Evolutionary conservation across 768 basidiomycete genomes (phyloP).

Genomic region (Tulasnella sp.): DNA sequence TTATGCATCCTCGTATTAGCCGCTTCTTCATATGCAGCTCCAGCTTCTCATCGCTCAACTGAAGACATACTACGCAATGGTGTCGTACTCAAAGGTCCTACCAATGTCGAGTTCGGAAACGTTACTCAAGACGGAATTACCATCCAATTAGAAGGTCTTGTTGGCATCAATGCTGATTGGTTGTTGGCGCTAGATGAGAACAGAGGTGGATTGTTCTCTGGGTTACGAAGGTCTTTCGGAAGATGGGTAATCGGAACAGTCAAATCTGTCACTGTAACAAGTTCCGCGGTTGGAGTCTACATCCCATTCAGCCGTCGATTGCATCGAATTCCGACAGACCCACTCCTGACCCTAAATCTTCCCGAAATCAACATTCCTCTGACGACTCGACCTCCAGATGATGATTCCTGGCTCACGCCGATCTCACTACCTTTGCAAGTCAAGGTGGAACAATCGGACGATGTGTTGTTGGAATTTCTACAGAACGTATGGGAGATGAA

Average conservation of each 20-base stretch:
- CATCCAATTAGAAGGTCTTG: constrained; percentile 4
- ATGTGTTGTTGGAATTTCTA: constrained; percentile 1
- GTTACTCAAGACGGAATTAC: neutral
- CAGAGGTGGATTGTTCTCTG: neutral
- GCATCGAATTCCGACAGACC: constrained; percentile 6
- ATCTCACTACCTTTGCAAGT: constrained; percentile 3
- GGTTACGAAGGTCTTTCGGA: constrained; percentile 6
- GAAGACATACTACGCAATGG: constrained; percentile 1
- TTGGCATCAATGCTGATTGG: constrained; percentile 17
- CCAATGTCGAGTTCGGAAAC: constrained; percentile 7
- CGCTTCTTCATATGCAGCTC: constrained; percentile 6
- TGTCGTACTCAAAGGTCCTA: constrained; percentile 10
- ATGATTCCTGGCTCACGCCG: constrained; percentile 12
- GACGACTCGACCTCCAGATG: constrained; percentile 2
- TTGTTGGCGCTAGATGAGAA: constrained; percentile 13
- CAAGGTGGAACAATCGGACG: neutral
- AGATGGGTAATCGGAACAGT: constrained; percentile 10
- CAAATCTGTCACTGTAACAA: constrained; percentile 4
- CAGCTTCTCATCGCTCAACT: constrained; percentile 6
- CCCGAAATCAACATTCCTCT: constrained; percentile 9
- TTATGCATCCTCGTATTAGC: neutral
- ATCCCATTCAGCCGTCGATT: constrained; percentile 10
- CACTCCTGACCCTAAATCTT: neutral
- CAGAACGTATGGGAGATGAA: constrained; percentile 4
- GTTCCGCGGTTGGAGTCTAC: neutral